Evolutionary conservation across 2,329 filamentous ascomycete species (phyloP), one percentile per base, ranked within the genome.

Genomic region (Ophiocordyceps unilateralis): DNA sequence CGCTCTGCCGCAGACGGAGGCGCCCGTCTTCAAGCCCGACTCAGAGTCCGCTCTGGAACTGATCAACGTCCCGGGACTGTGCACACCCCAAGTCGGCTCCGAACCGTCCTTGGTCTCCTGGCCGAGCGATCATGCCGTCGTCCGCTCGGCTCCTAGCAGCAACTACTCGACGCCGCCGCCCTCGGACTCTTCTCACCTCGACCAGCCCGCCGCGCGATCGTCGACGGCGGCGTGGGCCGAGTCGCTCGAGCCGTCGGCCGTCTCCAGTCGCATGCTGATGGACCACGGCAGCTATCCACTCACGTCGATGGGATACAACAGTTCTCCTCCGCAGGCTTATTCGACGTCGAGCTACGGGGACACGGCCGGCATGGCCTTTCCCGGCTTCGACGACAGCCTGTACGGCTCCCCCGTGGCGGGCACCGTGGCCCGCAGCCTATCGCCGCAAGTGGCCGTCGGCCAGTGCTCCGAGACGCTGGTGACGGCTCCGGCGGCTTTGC

Each of bases 391-490:
- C 32, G 60, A 64, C 24, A 56, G 61, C 39, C 55, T 66, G 43
- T 61, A 62, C 36, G 54, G 56, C 43, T 46, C 60, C 32, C 57
- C 61, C 38, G 54, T 58, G 38, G 61, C 62, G 46, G 48, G 55
- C 49, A 61, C 59, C 53, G 58, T 65, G 55, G 62, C 70, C 61
- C 67, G 68, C 64, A 67, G 64, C 58, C 59, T 64, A 48, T 67
- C 67, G 54, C 67, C 69, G 58, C 60, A 61, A 54, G 55, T 64
- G 51, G 61, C 65, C 50, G 60, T 64, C 54, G 60, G 63, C 55
- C 63, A 66, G 58, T 61, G 61, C 51, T 61, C 62, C 58, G 69
- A 70, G 57, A 62, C 64, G 58, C 51, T 73, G 61, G 62, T 70
- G 56, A 65, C 64, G 51, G 52, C 65, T 49, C 55, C 66, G 44